Percentiles rank a stretch among this genome's conserved stretches.
These are phyloP conservation scores for Saturnispora saitoi DNA, from an alignment of 805 yeast species.

Conservation along the genomic window DNA sequence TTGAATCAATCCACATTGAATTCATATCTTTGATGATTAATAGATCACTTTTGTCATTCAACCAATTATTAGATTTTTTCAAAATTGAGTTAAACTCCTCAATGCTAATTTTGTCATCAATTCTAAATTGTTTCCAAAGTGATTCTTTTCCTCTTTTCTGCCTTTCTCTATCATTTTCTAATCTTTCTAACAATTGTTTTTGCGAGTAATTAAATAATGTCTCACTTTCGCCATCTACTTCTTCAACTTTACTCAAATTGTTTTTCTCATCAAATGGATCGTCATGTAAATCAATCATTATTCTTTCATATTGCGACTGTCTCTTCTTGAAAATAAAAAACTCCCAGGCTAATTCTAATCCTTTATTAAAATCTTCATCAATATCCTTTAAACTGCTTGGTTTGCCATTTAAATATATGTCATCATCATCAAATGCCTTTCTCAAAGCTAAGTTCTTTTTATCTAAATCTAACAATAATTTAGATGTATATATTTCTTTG, in stretches of 20 bases:
- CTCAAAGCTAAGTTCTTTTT: constrained; percentile 22
- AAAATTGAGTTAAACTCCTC: constrained; percentile 29
- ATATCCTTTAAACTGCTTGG: constrained; percentile 4
- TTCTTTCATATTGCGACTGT: constrained; percentile 45
- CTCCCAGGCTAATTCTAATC: constrained; percentile 35
- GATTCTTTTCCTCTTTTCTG: constrained; percentile 79
- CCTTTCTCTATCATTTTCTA: constrained; percentile 90
- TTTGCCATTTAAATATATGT: neutral
- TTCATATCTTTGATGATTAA: constrained; percentile 5
- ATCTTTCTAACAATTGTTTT: constrained; percentile 59
- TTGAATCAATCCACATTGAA: constrained; percentile 7
- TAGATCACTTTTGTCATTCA: constrained; percentile 3
- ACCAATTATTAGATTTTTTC: constrained; percentile 14
- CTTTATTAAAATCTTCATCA: constrained; percentile 9
- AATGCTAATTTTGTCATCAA: constrained; percentile 16
- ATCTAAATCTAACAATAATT: constrained; percentile 32
- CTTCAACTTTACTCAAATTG: neutral
- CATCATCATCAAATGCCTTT: constrained; percentile 26
- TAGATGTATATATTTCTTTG: constrained; percentile 24
- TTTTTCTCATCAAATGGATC: constrained; percentile 11
- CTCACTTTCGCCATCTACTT: neutral
- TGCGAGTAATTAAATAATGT: constrained; percentile 12
- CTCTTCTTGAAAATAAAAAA: constrained; percentile 37
- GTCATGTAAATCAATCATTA: constrained; percentile 30
- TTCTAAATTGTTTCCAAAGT: constrained; percentile 60